Conservation (phyloP, 345 rosid species). For the Linum lewisii region DNA sequence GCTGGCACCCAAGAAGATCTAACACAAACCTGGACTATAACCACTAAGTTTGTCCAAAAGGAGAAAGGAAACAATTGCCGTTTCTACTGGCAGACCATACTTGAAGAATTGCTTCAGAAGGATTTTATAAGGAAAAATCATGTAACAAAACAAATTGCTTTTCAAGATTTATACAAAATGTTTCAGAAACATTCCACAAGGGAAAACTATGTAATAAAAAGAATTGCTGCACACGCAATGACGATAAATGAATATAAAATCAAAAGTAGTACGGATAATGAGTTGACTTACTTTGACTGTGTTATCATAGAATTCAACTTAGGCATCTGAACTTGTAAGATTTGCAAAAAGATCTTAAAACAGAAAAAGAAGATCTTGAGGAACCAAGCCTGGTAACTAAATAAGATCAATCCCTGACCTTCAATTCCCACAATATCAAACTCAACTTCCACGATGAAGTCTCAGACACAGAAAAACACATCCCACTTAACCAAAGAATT, state of each 20-base stretch:
- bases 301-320: slow-evolving; percentile 18
- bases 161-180: background rate
- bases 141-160: background rate
- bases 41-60: background rate
- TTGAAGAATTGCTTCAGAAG: background rate
- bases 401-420: slow-evolving; percentile 13
- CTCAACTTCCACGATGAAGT: slow-evolving; percentile 10
- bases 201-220: background rate
- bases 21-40: no score
- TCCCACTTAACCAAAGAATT: slow-evolving; percentile 14
- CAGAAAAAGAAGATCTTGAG: slow-evolving; percentile 22
- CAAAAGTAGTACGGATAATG: slow-evolving; percentile 7
- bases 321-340: slow-evolving; percentile 22
- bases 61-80: background rate
- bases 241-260: background rate
- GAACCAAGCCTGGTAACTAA: slow-evolving; percentile 19
- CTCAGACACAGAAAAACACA: background rate
- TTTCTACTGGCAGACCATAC: background rate
- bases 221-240: background rate
- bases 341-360: slow-evolving; percentile 23
- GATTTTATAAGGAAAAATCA: no score
- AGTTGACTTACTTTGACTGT: slow-evolving; percentile 29
- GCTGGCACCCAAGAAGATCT: no score
- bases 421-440: slow-evolving; percentile 15
- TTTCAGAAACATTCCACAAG: background rate